A percentile compares a stretch with the other conserved stretches of the same genome.
These are phyloP conservation scores for Casuarina glauca DNA, from an alignment of 306 rosid genomes.

Conservation along the genomic window DNA sequence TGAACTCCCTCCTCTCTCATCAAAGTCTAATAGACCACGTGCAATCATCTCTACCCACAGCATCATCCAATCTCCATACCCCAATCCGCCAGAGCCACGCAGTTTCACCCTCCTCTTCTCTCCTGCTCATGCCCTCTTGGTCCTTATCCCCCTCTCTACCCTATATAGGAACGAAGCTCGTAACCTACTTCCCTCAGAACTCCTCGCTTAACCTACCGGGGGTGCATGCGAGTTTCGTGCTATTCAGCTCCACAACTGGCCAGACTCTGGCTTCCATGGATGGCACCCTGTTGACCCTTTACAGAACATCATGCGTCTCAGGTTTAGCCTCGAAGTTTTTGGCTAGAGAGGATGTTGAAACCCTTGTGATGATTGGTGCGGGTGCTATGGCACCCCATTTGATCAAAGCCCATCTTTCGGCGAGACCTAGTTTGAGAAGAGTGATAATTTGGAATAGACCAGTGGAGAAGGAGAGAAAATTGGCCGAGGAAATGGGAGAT, in stretches of 20 bases:
- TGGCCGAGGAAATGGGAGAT: slow-evolving; percentile 49
- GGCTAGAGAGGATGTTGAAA: slow-evolving; percentile 51
- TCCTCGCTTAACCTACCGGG: slow-evolving; percentile 65
- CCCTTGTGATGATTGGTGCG: slow-evolving; percentile 77
- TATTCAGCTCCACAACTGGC: slow-evolving; percentile 72
- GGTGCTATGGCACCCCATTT: slow-evolving; percentile 83
- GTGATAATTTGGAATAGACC: slow-evolving; percentile 85
- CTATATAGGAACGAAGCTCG: slow-evolving; percentile 81
- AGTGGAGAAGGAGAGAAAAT: slow-evolving; percentile 52
- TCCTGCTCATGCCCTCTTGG: slow-evolving; percentile 97
- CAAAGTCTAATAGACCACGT: slow-evolving; percentile 59
- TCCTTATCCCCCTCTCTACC: slow-evolving; percentile 75
- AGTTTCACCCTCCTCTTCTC: slow-evolving; percentile 65
- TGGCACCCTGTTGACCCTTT: slow-evolving; percentile 77
- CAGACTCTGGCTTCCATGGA: slow-evolving; percentile 77
- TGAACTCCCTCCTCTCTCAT: slow-evolving; percentile 60
- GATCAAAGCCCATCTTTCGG: slow-evolving; percentile 75
- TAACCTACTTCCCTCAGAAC: slow-evolving; percentile 76
- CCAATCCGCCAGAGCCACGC: slow-evolving; percentile 75
- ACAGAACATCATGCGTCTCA: slow-evolving; percentile 70
- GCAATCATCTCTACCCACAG: slow-evolving; percentile 54
- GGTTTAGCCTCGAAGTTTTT: slow-evolving; percentile 64
- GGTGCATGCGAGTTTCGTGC: slow-evolving; percentile 72
- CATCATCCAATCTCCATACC: slow-evolving; percentile 48
- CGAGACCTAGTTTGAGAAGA: slow-evolving; percentile 62